Evolutionary conservation across 495 filamentous ascomycete species (phyloP), one percentile per base, ranked within the genome.

Genomic region (Paragyromitra xinjiangensis): DNA sequence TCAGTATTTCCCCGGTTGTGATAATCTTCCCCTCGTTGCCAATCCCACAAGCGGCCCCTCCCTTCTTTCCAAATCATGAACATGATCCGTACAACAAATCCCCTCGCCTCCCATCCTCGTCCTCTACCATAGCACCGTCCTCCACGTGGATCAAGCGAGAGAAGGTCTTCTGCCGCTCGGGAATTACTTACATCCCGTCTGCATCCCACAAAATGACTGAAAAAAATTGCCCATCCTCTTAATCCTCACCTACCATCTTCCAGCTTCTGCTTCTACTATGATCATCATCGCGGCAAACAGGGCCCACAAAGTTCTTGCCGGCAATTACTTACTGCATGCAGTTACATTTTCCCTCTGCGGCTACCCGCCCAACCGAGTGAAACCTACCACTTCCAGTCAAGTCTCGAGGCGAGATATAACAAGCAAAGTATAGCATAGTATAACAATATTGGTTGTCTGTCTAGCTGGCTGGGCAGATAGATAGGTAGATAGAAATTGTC

Each of bases 171-270:
- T 73, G 40, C 68, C 62, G 50, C 61, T 73, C 68, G 69, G 73
- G 74, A 77, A 77, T 73, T 65, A 77, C 61, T 40, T 72, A 14
- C 67, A 71, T 73, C 73, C 65, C 61, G 70, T 65, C 61, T 77
- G 50, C 51, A 66, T 66, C 40, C 37, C 39, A 59, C 19, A 70
- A 69, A 63, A 70, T 44, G 58, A 70, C 42, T 39, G 6, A 59
- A 74, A 62, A 61, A 19, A 62, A 68, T 74, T 74, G 12, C 29
- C 55, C 12, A 37, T 16, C 39, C 51, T 65, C n/a, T 65, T 50
- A 76, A 55, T 59, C 58, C 39, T 44, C 61, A 65, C 40, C 53
- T 29, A 71, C 40, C 34, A 58, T 40, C 45, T 64, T 12, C 42
- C 3, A 64, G 29, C 29, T 34, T 34, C 29, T 34, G 29, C 4